A percentile compares a stretch with the other conserved stretches of the same genome.
Evolutionary conservation across 176 grass and related monocot species (phyloP).

Genomic region (Ensete ventricosum): DNA sequence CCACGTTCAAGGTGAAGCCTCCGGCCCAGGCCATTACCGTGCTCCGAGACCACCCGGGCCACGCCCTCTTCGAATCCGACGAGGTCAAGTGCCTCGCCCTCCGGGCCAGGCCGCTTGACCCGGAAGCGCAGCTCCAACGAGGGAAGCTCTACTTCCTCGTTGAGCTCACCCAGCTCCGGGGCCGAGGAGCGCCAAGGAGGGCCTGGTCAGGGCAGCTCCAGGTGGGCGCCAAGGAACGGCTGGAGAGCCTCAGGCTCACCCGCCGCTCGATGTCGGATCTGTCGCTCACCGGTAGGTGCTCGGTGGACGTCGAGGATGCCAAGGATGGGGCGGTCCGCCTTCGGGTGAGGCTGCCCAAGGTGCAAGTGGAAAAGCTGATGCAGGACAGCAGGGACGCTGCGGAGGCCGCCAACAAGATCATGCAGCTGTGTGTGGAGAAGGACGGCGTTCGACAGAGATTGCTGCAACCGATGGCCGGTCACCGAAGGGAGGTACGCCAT

Average conservation of each 20-base stretch:
- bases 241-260: constrained; percentile 86
- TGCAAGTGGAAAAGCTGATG: constrained; percentile 61
- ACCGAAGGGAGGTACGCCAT: neutral
- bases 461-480: constrained; percentile 29
- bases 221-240: constrained; percentile 62
- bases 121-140: constrained; percentile 41
- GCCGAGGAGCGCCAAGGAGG: constrained; percentile 28
- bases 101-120: constrained; percentile 42
- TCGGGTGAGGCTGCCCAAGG: constrained; percentile 65
- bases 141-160: constrained; percentile 82
- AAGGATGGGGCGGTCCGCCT: constrained; percentile 38
- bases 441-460: constrained; percentile 33
- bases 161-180: constrained; percentile 30
- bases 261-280: constrained; percentile 72
- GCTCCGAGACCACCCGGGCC: constrained; percentile 62
- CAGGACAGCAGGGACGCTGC: constrained; percentile 49
- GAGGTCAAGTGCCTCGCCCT: constrained; percentile 69
- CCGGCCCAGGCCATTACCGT: constrained; percentile 41
- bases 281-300: constrained; percentile 7
- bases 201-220: constrained; percentile 71
- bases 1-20: constrained; percentile 59
- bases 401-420: constrained; percentile 76
- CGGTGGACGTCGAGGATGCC: neutral
- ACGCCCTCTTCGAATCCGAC: constrained; percentile 57
- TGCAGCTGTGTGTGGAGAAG: constrained; percentile 49